Evolutionary conservation across 2,329 filamentous ascomycete genomes (phyloP), one percentile per base, ranked within the genome.

Genomic region (Calonectria henricotiae): DNA sequence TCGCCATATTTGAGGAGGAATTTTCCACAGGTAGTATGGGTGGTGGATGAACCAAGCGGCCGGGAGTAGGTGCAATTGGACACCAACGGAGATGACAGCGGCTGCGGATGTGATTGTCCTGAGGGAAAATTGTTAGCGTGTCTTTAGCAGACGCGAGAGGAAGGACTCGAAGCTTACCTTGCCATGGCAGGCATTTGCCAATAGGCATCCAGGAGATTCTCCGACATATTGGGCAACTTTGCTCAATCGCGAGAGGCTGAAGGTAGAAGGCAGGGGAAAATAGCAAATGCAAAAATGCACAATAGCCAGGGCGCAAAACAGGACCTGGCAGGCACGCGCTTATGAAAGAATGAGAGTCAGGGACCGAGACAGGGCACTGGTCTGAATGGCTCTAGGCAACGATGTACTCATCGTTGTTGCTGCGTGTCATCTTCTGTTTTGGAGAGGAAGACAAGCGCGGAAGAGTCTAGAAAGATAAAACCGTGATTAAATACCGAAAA

Each of bases 91-190:
- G 54, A 91, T 85, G 66, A 86, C 79, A 72, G 93, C 86, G 62
- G 90, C 86, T 67, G 87, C 84, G 71, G 90, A 89, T 78, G 91
- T 89, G 71, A 94, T 83, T 70, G 90, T 93, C 84, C 93, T 94
- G 81, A 25, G n/a, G 41, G 12, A n/a, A 13, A 23, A 0, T 12
- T 9, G 76, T 82, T 73, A 79, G 76, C 25, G 66, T 9, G 39
- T 23, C 58, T 44, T 23, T 20, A 25, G 37, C 27, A 9, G 5
- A 17, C 15, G 37, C 47, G 32, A 13, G 1, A 13, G 11, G 35
- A 17, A 46, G 27, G 13, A 27, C 23, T 17, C 23, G 4, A 39
- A 37, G 68, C 83, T 78, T 80, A 86, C 84, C 84, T 83, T 71
- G 84, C 78, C 71, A 86, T 77, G 60, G 82, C 78, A 43, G 84